phyloP scores from a whole-genome alignment of 306 rosid genomes.

The Crataegus laevigata region DNA sequence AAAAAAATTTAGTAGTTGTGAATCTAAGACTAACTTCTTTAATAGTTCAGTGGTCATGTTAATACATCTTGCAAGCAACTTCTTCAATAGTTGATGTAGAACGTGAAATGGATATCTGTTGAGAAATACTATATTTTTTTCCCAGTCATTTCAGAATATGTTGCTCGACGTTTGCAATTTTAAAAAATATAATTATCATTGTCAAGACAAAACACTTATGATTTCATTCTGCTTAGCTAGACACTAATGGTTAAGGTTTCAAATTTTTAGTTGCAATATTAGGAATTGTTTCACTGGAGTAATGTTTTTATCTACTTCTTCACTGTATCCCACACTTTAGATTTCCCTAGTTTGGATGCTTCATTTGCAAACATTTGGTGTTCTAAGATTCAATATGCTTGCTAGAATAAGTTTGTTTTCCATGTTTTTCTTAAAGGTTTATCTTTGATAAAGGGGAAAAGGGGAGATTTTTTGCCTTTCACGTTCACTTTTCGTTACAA shows the following conservation, averaged over 20 bases:
- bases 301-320: not conserved
- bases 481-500: no score
- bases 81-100: not conserved
- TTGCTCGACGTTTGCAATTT: not conserved
- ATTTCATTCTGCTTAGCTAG: not conserved
- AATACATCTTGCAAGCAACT: not conserved
- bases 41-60: not conserved
- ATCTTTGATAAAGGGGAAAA: not conserved
- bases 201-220: not conserved
- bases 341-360: not conserved
- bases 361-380: not conserved
- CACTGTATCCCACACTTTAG: not conserved
- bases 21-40: not conserved
- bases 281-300: not conserved
- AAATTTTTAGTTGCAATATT: not conserved
- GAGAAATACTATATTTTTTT: not conserved
- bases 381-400: not conserved
- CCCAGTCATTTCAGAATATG: not conserved
- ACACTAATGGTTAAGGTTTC: not conserved
- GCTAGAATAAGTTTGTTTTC: not conserved
- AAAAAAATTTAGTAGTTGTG: not conserved
- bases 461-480: not conserved
- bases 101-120: not conserved
- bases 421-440: not conserved
- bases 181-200: not conserved